A percentile compares a stretch with the other conserved stretches of the same genome.
phyloP scores from a whole-genome alignment of 306 rosid genomes.

The Vachellia collinsii region DNA sequence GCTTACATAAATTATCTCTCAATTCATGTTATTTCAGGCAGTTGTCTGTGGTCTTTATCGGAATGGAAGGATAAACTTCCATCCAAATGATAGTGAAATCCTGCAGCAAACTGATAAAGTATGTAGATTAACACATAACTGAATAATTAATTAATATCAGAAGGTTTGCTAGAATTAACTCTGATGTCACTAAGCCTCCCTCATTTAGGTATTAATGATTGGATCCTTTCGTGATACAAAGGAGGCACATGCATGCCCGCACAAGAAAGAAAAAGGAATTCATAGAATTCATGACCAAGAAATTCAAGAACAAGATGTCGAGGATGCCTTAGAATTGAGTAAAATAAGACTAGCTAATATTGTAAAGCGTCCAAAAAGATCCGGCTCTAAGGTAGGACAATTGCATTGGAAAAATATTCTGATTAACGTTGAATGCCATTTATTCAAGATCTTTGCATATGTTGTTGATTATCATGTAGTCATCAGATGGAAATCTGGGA shows the following conservation, averaged over 20 bases:
- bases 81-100: slow-evolving; percentile 81
- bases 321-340: slow-evolving; percentile 45
- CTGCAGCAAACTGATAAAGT: slow-evolving; percentile 87
- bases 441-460: slow-evolving; percentile 20
- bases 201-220: slow-evolving; percentile 69
- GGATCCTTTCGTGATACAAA: slow-evolving; percentile 63
- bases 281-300: slow-evolving; percentile 42
- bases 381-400: slow-evolving; percentile 74
- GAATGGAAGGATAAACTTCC: slow-evolving; percentile 79
- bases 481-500: slow-evolving; percentile 71
- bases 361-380: slow-evolving; percentile 65
- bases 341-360: slow-evolving; percentile 60
- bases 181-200: slow-evolving; percentile 36
- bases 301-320: slow-evolving; percentile 51
- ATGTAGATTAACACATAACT: slow-evolving; percentile 37
- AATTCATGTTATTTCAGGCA: slow-evolving; percentile 63
- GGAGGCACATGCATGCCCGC: slow-evolving; percentile 38
- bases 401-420: slow-evolving; percentile 24
- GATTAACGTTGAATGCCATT: background rate
- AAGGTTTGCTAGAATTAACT: slow-evolving; percentile 16
- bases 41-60: slow-evolving; percentile 90
- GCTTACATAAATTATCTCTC: slow-evolving; percentile 28
- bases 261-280: slow-evolving; percentile 45
- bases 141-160: slow-evolving; percentile 15
- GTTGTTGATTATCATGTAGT: slow-evolving; percentile 49